Evolutionary conservation across 1,284 basidiomycete species (phyloP), one percentile per base, ranked within the genome.

Genomic region (Puccinia triticina): DNA sequence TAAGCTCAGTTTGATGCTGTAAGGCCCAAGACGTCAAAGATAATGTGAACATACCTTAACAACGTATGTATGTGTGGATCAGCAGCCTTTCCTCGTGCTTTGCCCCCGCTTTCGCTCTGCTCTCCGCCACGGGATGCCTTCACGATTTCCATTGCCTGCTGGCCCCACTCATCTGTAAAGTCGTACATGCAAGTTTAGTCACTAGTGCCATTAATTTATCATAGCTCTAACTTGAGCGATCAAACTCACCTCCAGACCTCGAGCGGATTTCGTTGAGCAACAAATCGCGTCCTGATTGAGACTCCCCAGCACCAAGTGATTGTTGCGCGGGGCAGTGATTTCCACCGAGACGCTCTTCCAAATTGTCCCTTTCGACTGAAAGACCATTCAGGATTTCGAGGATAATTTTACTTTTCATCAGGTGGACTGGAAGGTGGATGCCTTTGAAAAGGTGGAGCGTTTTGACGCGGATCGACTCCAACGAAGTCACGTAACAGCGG

Each of bases 31-130:
- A 7, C 14, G 46, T n/a, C 16, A 34, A 57, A 57, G 50, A 1
- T n/a, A 43, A 59, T 40, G 16, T 57, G 14, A 2, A 40, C 74
- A 12, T 4, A 76, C 74, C 74, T 61, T 10, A 76, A 57, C 37
- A 82, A 40, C 21, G 79, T 82, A 40, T 82, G 79, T n/a, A 82
- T 69, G 34, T 82, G 79, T 18, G 79, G 79, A 82, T 82, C 79
- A n/a, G 79, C 74, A 37, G 71, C 64, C 46, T 69, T 75, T 14
- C 53, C 43, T 34, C 67, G 40, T 10, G 72, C 21, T 26, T 74
- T 64, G 18, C 34, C 26, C 14, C 57, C 57, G n/a, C 26, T 50
- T 40, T 69, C 55, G 55, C 57, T 46, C 0, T 37, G 50, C n/a
- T 71, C 69, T 23, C 40, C 46, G 11, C 53, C 72, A 7, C 79